A percentile compares a stretch with the other conserved stretches of the same genome.
phyloP scores from a whole-genome alignment of 306 rosid genomes.

The Cucurbita pepo region DNA sequence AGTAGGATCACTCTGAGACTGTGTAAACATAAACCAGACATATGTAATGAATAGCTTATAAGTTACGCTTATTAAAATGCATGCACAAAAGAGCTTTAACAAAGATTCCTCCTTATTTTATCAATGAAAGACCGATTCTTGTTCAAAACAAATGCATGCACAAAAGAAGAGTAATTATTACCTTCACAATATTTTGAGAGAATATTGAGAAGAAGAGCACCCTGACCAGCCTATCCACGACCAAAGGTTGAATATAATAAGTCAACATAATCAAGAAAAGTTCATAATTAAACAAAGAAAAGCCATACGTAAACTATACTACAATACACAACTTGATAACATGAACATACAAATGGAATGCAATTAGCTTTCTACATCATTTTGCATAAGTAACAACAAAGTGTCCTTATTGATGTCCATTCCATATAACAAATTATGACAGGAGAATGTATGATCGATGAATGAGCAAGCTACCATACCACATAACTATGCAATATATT shows the following conservation, averaged over 20 bases:
- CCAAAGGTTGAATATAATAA: not conserved
- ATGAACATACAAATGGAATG: not conserved
- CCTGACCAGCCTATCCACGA: conserved; percentile 16
- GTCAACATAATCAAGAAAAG: not conserved
- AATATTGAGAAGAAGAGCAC: conserved; percentile 22
- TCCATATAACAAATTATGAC: not conserved
- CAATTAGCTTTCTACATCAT: not conserved
- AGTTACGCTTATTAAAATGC: not conserved
- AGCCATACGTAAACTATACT: not conserved
- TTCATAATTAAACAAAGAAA: not conserved
- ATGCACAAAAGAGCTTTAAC: not conserved
- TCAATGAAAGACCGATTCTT: no score
- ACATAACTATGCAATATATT: not conserved
- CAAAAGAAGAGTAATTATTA: not conserved
- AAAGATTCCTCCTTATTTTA: no score
- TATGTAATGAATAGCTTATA: not conserved
- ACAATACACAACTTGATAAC: not conserved
- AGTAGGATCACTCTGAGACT: not conserved
- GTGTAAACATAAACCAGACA: not conserved
- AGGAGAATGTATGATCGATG: not conserved
- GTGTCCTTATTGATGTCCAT: not conserved
- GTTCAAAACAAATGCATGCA: not conserved
- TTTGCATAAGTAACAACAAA: not conserved
- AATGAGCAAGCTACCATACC: not conserved
- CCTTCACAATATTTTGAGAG: conserved; percentile 25